Evolutionary conservation across 192 early-diverging fungal species (phyloP).

Genomic region (Entomortierella parvispora): DNA sequence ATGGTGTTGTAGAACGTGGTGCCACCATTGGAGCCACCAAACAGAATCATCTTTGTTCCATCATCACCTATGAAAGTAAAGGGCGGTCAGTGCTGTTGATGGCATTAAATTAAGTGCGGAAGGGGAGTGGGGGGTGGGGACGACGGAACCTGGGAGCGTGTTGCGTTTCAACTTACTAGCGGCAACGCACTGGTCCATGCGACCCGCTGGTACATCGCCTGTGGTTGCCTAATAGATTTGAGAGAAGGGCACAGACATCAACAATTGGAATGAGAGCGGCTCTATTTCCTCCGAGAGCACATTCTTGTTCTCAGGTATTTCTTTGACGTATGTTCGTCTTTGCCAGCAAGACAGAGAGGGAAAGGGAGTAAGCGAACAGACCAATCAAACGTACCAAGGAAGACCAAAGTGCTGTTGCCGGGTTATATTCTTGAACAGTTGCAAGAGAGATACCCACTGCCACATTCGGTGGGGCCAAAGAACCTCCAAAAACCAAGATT

Average conservation of each 20-base stretch:
- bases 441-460: too few species aligned
- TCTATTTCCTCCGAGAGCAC: too few species aligned
- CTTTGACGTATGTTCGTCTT: too few species aligned
- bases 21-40: conserved; percentile 25
- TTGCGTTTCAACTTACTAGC: conserved; percentile 22
- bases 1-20: conserved; percentile 8
- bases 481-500: conserved; percentile 36
- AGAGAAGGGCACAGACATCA: neutral
- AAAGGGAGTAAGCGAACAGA: too few species aligned
- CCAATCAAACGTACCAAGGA: neutral
- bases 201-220: conserved; percentile 17
- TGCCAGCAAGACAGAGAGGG: too few species aligned
- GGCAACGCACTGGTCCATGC: conserved; percentile 22
- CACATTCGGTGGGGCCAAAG: too few species aligned
- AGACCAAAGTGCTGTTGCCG: neutral
- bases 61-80: conserved; percentile 29
- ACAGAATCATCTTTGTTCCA: conserved; percentile 28
- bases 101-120: too few species aligned
- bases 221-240: conserved; percentile 12
- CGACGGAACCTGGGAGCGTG: too few species aligned
- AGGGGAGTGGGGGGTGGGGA: too few species aligned
- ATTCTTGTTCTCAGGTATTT: too few species aligned
- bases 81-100: too few species aligned
- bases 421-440: neutral
- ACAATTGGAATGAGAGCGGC: neutral